Evolutionary conservation across 768 basidiomycete genomes (phyloP), one percentile per base, ranked within the genome.

Genomic region (Austroboletus eburneus): DNA sequence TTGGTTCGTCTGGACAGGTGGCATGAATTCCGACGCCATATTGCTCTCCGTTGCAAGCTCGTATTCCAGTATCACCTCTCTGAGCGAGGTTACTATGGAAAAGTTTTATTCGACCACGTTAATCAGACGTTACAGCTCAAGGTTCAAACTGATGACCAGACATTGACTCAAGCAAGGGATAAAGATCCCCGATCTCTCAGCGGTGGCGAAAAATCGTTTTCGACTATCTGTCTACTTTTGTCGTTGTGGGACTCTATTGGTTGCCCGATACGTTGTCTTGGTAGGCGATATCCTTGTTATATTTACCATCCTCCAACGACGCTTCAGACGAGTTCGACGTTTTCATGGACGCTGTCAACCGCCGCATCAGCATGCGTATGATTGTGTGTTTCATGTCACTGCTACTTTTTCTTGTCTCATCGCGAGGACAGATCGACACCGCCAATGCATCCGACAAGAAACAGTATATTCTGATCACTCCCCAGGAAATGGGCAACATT

Each of bases 181-280:
- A 91, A 91, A 65, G 88, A 93, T 59, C 87, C 91, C 4, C 83
- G 82, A 30, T 86, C 87, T 24, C 73, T 94, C 16, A 91, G 88
- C 54, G 94, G 94, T 39, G 94, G 95, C 32, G 95, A 98, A 66
- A 95, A 96, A 66, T 94, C 91, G 7, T 99, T 96, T 69, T 89
- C 93, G 6, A 98, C 95, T 1, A 91, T 97, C 52, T 94, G 92
- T 56, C 67, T 99, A 42, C 71, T 99, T 39, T 71, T 98, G n/a
- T 85, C 96, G 4, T 73, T 99, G 37, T 99, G 96, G 96, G 90
- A 96, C 58, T 85, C 91, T 14, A 92, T 94, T 46, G 87, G 89
- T 1, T 94, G 94, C 62, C 96, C 96, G 1, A 73, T 99, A 38
- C 76, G 96, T 48, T 97, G 95, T 59, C 80, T 98, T 20, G 87